Percentiles rank a stretch among this genome's conserved stretches.
Conservation (phyloP, 305 asterid genomes). For the Fraxinus sp. region DNA sequence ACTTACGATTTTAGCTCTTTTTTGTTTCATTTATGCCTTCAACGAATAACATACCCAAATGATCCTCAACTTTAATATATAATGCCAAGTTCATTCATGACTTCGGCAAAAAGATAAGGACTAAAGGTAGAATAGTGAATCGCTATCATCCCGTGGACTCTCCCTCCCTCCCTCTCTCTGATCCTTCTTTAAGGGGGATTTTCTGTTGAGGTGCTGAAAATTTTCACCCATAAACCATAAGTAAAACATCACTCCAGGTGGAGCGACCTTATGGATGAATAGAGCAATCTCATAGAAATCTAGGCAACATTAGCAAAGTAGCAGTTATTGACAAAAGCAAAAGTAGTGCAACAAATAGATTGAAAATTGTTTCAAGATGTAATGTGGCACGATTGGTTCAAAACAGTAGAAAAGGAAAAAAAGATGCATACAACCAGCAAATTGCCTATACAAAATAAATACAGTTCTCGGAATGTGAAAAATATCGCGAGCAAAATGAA, state of each 20-base stretch:
- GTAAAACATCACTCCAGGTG: neutral
- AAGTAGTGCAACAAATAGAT: neutral
- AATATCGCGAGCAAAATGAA: slow-evolving; percentile 2
- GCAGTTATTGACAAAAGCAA: neutral
- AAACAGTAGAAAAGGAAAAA: neutral
- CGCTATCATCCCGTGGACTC: neutral
- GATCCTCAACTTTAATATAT: neutral
- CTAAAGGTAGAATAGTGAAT: neutral
- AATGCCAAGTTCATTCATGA: neutral
- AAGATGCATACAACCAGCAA: neutral
- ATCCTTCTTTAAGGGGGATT: neutral
- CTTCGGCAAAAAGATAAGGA: neutral
- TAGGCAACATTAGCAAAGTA: neutral
- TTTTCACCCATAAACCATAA: neutral
- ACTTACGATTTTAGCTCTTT: neutral
- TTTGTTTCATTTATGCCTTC: neutral
- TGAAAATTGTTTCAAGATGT: neutral
- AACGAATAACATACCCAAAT: neutral
- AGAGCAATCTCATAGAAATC: neutral
- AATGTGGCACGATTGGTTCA: neutral
- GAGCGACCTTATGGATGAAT: neutral
- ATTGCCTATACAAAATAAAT: slow-evolving; percentile 8
- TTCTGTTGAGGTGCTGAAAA: neutral
- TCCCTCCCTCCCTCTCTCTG: neutral
- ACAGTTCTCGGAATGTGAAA: neutral